phyloP scores from a whole-genome alignment of 345 rosid genomes.

The Lepidium sativum region DNA sequence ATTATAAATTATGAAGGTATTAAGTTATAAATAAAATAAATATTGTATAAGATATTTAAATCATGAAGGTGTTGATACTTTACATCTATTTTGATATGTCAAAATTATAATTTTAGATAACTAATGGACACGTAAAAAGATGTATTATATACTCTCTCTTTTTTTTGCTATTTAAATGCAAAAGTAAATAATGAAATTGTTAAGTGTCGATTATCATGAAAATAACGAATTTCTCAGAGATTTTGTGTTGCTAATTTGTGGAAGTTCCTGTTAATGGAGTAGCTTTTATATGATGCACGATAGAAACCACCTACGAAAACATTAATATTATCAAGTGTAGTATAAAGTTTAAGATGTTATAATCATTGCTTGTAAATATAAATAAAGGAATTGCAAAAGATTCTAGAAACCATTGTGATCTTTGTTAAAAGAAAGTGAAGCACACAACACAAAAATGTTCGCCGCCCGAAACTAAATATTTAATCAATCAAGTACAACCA shows the following conservation, averaged over 20 bases:
- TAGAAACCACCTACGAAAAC: background rate
- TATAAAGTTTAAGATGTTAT: background rate
- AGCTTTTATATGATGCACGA: background rate
- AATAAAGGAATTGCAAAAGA: background rate
- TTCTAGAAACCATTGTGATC: conserved; percentile 1
- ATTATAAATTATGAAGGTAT: background rate
- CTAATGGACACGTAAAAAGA: too few species aligned
- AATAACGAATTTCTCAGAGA: too few species aligned
- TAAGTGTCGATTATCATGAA: background rate
- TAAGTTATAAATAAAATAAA: background rate
- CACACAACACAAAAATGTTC: conserved; percentile 7
- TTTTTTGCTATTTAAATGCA: too few species aligned
- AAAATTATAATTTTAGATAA: too few species aligned
- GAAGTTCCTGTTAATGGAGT: background rate
- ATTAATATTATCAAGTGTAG: background rate
- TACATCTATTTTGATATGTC: background rate
- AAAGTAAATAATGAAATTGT: background rate
- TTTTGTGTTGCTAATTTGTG: background rate
- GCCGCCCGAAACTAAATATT: background rate
- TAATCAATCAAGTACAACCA: background rate
- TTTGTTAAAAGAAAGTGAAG: conserved; percentile 11
- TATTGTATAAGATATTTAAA: background rate
- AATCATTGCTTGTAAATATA: background rate
- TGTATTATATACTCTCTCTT: too few species aligned
- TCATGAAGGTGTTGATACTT: background rate